Percentiles rank a stretch among this genome's conserved stretches.
phyloP scores from a whole-genome alignment of 345 rosid genomes.

The Salix brachista region DNA sequence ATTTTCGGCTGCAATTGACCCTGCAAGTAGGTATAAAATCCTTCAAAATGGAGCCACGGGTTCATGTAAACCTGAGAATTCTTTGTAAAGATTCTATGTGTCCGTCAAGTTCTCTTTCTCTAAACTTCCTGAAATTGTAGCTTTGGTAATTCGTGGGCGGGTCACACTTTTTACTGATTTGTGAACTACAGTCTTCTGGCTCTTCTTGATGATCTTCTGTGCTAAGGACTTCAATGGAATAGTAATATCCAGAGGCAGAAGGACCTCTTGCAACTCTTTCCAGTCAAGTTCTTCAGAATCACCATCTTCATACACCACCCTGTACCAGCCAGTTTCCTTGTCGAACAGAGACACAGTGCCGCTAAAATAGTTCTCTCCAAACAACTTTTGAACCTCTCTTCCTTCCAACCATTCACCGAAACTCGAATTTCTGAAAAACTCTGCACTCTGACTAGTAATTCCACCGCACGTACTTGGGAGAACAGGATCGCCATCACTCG shows the following conservation, averaged over 20 bases:
- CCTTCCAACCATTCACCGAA: slow-evolving; percentile 87
- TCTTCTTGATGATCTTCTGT: slow-evolving; percentile 39
- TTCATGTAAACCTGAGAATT: neutral
- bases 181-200: slow-evolving; percentile 24
- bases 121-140: neutral
- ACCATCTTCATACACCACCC: slow-evolving; percentile 79
- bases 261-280: slow-evolving; percentile 60
- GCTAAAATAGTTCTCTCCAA: slow-evolving; percentile 40
- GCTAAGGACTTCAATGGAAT: slow-evolving; percentile 62
- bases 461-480: slow-evolving; percentile 15
- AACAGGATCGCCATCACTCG: slow-evolving; percentile 11
- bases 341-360: slow-evolving; percentile 64
- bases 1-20: neutral
- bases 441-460: slow-evolving; percentile 3
- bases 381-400: slow-evolving; percentile 63
- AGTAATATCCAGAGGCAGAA: slow-evolving; percentile 65
- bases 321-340: slow-evolving; percentile 69
- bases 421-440: slow-evolving; percentile 23
- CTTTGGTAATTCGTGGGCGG: neutral
- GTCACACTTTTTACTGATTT: neutral
- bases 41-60: neutral
- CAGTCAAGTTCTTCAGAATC: slow-evolving; percentile 84
- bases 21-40: neutral
- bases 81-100: neutral
- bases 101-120: neutral